Evolutionary conservation across 306 rosid species (phyloP), one percentile per base, ranked within the genome.

Genomic region (Lithocarpus polystachyus): DNA sequence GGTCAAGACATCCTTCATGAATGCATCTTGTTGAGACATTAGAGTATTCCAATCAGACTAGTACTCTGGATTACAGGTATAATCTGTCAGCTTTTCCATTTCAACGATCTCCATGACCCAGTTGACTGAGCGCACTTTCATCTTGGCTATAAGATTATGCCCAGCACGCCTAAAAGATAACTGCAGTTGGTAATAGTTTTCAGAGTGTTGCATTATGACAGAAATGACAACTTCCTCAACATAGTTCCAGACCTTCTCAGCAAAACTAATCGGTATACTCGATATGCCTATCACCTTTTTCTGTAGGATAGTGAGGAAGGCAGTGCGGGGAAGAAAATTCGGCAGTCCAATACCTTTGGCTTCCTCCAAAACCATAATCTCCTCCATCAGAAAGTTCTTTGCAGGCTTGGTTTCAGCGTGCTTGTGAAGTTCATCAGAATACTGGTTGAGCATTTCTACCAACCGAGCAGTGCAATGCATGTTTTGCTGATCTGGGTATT

Each of bases 61-160:
- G 17, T 80, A 91, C 1, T 89, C 91, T 0, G 89, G 69, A 28
- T 79, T 76, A 20, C 90, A 89, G 0, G 93, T 89, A 22, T 87
- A 91, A 14, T 86, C 90, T 0, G 90, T 86, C 1, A 60, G 72
- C 68, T 68, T 83, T 20, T 89, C 93, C 93, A 89, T 91, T n/a
- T 91, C 85, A 0, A 89, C 79, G 0, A 78, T 84, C 14, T 84
- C 85, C 65, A 2, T 1, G 0, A 87, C 88, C 72, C 84, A 86
- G 3, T 59, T 79, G 4, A 45, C 54, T 0, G 89, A 85, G 1
- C 3, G 37, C 3, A 77, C 78, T 48, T 72, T 87, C 88, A 81
- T 88, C 61, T 82, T 87, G 0, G 53, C 45, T 4, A 85, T 80
- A 0, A 92, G 64, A 4, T 6, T 64, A 22, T 74, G 14, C 0